Conservation (phyloP, 225 moss, liverwort and hornwort genomes). For the Straminergon stramineum region DNA sequence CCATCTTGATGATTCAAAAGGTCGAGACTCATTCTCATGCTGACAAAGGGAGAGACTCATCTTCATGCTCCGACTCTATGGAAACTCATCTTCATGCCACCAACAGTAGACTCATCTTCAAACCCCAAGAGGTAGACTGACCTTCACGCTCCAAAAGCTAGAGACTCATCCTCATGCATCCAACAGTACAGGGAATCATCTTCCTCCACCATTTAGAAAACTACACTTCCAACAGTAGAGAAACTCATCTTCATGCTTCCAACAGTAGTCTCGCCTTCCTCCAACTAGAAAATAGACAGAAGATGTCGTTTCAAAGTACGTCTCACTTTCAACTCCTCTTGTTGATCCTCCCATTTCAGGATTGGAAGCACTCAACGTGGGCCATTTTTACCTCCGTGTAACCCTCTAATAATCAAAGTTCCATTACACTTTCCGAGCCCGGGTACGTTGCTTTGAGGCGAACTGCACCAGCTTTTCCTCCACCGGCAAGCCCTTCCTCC, state of each 20-base stretch:
- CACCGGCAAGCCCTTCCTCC: conserved; percentile 84
- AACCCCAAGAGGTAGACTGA: not conserved
- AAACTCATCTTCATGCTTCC: not conserved
- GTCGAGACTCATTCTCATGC: not conserved
- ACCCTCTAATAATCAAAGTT: not conserved
- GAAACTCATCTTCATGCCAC: not conserved
- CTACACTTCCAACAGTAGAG: not conserved
- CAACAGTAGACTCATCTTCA: not conserved
- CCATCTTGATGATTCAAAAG: not conserved
- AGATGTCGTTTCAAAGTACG: not conserved
- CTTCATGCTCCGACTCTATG: not conserved
- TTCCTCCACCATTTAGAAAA: not conserved
- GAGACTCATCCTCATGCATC: not conserved
- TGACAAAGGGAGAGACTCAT: not conserved
- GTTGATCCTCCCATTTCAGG: not conserved
- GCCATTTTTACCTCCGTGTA: not conserved
- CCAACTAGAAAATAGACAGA: not conserved
- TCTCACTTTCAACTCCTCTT: not conserved
- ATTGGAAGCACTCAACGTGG: not conserved
- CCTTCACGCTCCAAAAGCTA: not conserved
- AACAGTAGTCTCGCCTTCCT: not conserved
- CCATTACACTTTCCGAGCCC: conserved; percentile 77
- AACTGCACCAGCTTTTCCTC: conserved; percentile 95
- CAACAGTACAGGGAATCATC: not conserved
- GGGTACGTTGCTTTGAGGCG: conserved; percentile 84